phyloP scores from a whole-genome alignment of 2,329 filamentous ascomycete genomes.

The Aureobasidium sp. region DNA sequence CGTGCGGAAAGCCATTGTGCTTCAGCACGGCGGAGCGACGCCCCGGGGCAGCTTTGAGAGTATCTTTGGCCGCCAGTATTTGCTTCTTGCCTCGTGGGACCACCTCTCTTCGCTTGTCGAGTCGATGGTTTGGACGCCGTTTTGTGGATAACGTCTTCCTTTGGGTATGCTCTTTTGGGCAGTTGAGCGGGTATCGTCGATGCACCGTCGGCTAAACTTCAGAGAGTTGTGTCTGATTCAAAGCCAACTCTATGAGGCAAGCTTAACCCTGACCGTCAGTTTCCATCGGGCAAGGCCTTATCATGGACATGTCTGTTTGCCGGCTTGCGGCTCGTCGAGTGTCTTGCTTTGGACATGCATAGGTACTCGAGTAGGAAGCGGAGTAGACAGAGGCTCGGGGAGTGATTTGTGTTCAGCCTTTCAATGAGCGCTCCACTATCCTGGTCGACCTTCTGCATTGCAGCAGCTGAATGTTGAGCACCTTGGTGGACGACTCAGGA shows the following conservation, averaged over 20 bases:
- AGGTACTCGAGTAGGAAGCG: no score
- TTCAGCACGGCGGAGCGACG: background rate
- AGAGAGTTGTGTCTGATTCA: background rate
- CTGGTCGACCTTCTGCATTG: background rate
- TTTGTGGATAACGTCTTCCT: background rate
- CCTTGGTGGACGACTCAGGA: background rate
- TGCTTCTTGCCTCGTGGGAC: constrained; percentile 1
- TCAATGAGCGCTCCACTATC: background rate
- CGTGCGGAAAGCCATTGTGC: background rate
- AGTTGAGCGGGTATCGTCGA: constrained; percentile 4
- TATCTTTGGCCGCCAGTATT: background rate
- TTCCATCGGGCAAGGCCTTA: background rate
- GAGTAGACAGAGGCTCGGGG: background rate
- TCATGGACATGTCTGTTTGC: background rate
- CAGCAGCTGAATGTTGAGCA: background rate
- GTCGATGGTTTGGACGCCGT: background rate
- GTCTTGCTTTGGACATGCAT: background rate
- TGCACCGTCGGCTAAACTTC: background rate
- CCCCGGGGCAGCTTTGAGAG: background rate
- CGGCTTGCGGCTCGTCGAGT: background rate
- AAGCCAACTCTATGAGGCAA: background rate
- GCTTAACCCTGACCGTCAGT: background rate
- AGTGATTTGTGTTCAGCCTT: no score
- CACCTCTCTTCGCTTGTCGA: background rate
- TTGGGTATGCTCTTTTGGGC: constrained; percentile 1